phyloP scores from a whole-genome alignment of 2,329 filamentous ascomycete genomes.

The Cercospora sp. region DNA sequence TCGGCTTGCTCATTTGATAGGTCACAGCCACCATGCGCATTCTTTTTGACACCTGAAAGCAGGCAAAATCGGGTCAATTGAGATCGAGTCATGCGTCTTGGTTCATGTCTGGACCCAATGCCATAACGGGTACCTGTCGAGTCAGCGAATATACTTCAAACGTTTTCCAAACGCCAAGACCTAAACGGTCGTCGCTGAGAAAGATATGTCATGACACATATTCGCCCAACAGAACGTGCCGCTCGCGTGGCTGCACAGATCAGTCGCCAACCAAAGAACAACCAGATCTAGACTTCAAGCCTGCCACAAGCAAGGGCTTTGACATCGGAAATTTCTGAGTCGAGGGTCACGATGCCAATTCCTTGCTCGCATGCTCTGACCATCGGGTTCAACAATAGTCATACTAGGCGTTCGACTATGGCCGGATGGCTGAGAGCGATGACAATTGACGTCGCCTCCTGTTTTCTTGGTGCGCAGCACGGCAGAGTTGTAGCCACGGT shows the following conservation, averaged over 20 bases:
- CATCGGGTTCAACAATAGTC: neutral
- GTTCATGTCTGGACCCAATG: neutral
- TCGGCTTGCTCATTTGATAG: neutral
- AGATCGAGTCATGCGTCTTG: neutral
- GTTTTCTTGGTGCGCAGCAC: neutral
- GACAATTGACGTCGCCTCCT: neutral
- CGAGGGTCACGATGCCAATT: neutral
- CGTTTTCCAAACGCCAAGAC: neutral
- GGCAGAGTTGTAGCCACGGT: neutral
- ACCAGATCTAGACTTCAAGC: slow-evolving; percentile 9
- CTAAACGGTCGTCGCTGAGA: neutral
- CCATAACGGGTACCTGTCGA: neutral
- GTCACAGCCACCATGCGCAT: neutral
- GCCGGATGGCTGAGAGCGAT: neutral
- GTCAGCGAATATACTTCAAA: neutral
- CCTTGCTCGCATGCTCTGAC: neutral
- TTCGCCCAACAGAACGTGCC: neutral
- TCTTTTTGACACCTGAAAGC: neutral
- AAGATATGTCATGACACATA: neutral
- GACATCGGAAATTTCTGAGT: neutral
- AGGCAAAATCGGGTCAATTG: neutral
- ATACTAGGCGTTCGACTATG: neutral
- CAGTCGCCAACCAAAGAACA: slow-evolving; percentile 2
- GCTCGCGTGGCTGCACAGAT: slow-evolving; percentile 16
- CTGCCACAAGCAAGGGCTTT: neutral